Percentiles rank a stretch among this genome's conserved stretches.
Evolutionary conservation across 2,329 filamentous ascomycete species (phyloP).

Genomic region (Delphinella strobiligena): DNA sequence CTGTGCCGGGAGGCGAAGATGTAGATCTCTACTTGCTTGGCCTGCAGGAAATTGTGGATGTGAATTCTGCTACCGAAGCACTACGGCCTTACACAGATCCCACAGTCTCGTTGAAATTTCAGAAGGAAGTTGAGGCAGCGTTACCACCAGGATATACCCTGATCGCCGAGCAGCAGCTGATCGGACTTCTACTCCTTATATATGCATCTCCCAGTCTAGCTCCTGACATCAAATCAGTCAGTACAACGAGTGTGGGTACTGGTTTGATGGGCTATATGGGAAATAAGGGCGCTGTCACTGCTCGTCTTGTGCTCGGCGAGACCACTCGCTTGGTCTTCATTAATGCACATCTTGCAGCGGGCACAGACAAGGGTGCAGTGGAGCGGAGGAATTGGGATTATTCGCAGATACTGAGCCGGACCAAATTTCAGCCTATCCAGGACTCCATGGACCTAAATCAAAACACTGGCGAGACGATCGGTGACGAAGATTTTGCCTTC

Average conservation of each 20-base stretch:
- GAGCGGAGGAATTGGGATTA: conserved; percentile 88
- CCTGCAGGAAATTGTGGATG: conserved; percentile 82
- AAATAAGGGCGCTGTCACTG: conserved; percentile 84
- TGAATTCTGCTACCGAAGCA: conserved; percentile 68
- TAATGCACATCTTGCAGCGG: conserved; percentile 84
- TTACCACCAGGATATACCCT: conserved; percentile 67
- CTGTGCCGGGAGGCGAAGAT: conserved; percentile 48
- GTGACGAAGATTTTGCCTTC: conserved; percentile 86
- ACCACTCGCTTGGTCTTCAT: conserved; percentile 81
- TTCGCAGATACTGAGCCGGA: conserved; percentile 61
- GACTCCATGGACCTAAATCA: conserved; percentile 51
- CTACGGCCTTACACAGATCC: conserved; percentile 66
- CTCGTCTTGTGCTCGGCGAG: conserved; percentile 74
- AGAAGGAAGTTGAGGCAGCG: conserved; percentile 58
- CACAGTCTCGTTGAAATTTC: conserved; percentile 64
- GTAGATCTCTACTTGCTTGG: conserved; percentile 83
- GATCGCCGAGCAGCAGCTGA: conserved; percentile 70
- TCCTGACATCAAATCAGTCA: conserved; percentile 66
- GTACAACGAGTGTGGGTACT: conserved; percentile 73
- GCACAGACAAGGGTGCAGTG: conserved; percentile 61
- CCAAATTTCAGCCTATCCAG: conserved; percentile 64
- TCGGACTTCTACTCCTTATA: conserved; percentile 71
- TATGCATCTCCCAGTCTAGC: conserved; percentile 72
- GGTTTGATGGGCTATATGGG: conserved; percentile 87
- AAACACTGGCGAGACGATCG: conserved; percentile 53